phyloP scores from a whole-genome alignment of 805 yeast genomes.

The Lipomyces kockii region DNA sequence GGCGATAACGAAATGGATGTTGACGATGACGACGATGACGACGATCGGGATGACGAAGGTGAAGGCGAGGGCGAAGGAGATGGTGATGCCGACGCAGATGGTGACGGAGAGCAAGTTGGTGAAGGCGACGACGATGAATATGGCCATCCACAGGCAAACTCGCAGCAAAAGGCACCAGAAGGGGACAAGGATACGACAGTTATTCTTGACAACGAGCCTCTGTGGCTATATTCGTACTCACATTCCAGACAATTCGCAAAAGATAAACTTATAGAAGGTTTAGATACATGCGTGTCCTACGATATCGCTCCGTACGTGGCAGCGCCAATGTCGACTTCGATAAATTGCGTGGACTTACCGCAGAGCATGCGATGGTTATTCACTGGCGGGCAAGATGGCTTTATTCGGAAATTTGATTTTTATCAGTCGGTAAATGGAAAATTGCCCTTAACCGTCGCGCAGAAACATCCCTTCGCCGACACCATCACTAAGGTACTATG shows the following conservation, averaged over 20 bases:
- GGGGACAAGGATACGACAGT: slow-evolving; percentile 34
- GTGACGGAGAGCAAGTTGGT: slow-evolving; percentile 38
- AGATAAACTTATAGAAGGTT: slow-evolving; percentile 48
- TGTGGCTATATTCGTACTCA: slow-evolving; percentile 39
- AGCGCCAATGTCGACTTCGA: slow-evolving; percentile 76
- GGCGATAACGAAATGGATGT: slow-evolving; percentile 43
- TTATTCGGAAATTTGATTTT: slow-evolving; percentile 86
- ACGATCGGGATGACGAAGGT: slow-evolving; percentile 38
- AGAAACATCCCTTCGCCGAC: slow-evolving; percentile 85
- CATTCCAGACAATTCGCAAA: slow-evolving; percentile 30
- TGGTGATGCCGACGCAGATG: slow-evolving; percentile 42
- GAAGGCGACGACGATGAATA: slow-evolving; percentile 37
- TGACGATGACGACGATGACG: slow-evolving; percentile 43
- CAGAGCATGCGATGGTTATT: slow-evolving; percentile 84
- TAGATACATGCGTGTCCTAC: slow-evolving; percentile 58
- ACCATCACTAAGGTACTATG: slow-evolving; percentile 60
- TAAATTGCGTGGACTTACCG: slow-evolving; percentile 77
- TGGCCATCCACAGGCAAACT: slow-evolving; percentile 29
- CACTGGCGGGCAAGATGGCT: slow-evolving; percentile 96
- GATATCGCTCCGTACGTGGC: slow-evolving; percentile 87
- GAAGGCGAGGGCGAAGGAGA: slow-evolving; percentile 41
- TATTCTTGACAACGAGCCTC: slow-evolving; percentile 35
- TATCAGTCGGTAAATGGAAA: slow-evolving; percentile 84
- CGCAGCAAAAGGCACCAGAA: slow-evolving; percentile 28
- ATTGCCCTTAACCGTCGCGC: slow-evolving; percentile 85